Evolutionary conservation across 2,329 filamentous ascomycete genomes (phyloP).

Genomic region (Aspergillus terreus): DNA sequence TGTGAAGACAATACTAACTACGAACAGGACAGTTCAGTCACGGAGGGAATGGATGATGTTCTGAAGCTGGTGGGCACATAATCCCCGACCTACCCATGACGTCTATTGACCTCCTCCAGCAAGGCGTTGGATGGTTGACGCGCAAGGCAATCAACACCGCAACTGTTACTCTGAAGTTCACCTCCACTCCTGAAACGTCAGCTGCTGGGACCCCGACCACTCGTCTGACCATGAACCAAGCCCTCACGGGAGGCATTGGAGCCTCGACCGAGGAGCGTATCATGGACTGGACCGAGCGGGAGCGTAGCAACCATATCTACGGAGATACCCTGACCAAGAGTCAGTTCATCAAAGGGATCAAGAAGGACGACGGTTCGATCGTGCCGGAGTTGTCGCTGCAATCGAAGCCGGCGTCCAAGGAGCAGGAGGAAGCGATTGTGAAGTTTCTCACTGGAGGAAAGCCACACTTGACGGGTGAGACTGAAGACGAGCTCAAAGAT

Average conservation of each 20-base stretch:
- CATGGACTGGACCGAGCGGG: constrained; percentile 10
- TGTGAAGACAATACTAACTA: background rate
- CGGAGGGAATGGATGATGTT: background rate
- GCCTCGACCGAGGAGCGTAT: constrained; percentile 8
- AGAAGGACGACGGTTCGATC: constrained; percentile 1
- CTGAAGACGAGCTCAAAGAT: background rate
- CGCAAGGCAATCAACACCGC: constrained; percentile 8
- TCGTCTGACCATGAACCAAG: constrained; percentile 6
- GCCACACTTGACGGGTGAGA: background rate
- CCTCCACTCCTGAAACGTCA: background rate
- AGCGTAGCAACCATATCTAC: constrained; percentile 9
- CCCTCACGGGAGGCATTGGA: constrained; percentile 8
- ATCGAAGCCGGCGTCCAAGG: background rate
- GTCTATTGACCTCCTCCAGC: background rate
- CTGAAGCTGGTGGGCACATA: background rate
- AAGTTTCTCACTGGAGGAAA: background rate
- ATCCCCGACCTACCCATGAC: background rate
- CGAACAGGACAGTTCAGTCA: background rate
- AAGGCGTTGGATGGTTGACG: constrained; percentile 11
- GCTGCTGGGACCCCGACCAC: background rate
- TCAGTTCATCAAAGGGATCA: constrained; percentile 3
- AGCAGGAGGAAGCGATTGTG: background rate
- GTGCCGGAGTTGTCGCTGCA: constrained; percentile 1
- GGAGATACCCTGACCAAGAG: constrained; percentile 5
- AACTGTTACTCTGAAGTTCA: constrained; percentile 6